Evolutionary conservation across 1,284 basidiomycete genomes (phyloP), one percentile per base, ranked within the genome.

Genomic region (Ustanciosporium gigantosporum): DNA sequence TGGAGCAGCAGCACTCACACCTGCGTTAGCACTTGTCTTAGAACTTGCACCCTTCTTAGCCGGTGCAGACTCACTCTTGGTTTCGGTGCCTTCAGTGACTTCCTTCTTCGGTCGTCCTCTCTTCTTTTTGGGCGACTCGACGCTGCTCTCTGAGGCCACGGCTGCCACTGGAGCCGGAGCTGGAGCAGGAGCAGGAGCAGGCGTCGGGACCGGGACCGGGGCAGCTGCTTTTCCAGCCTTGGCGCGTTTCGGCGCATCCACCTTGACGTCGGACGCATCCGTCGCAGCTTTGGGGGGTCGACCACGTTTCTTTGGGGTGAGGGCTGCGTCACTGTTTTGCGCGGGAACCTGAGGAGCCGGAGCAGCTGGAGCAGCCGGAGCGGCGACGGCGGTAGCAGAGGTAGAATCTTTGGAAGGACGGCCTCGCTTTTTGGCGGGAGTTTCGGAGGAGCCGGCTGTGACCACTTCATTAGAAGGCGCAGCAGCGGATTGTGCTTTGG

Each of bases 381-480:
- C 16, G 32, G 8, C 32, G 27, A n/a, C 9, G 27, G 27, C n/a
- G n/a, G n/a, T n/a, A n/a, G n/a, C n/a, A n/a, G n/a, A n/a, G n/a
- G n/a, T n/a, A n/a, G n/a, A n/a, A n/a, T n/a, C n/a, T 42, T 57
- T 62, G 31, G 52, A 49, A 39, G 53, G 53, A 21, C 59, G 59
- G 3, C 48, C 53, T 15, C 53, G 45, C 44, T 64, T 64, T 40
- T 64, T 58, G 39, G 37, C n/a, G 17, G 53, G 38, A n/a, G 52
- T 16, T 15, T 48, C 9, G 6, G 6, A 11, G 41, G 23, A 17
- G 11, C 29, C 1, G 46, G 13, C 8, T 37, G 34, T 17, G 27
- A 29, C 27, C 11, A 29, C 27, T n/a, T 29, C n/a, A n/a, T n/a
- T n/a, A n/a, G n/a, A n/a, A n/a, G n/a, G n/a, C n/a, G n/a, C n/a